Evolutionary conservation across 2,329 filamentous ascomycete genomes (phyloP).

Genomic region (Keithomyces neogunnii): DNA sequence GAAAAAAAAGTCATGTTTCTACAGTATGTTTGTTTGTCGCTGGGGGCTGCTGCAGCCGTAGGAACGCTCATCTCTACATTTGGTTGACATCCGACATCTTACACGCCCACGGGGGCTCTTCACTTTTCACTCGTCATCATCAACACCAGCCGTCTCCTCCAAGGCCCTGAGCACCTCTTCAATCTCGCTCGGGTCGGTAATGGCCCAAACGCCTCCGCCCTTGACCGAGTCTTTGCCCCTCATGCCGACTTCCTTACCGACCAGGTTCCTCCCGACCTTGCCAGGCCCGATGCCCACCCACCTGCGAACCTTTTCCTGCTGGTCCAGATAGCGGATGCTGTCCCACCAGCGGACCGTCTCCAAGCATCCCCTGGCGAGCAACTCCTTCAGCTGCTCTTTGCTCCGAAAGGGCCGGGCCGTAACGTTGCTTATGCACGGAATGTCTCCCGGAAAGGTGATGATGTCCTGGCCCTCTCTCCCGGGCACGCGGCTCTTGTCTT

Average conservation of each 20-base stretch:
- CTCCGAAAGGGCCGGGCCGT: conserved; percentile 69
- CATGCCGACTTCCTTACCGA: conserved; percentile 93
- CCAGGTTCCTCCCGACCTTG: conserved; percentile 86
- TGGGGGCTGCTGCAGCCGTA: too few species aligned
- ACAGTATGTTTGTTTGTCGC: too few species aligned
- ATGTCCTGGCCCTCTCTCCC: conserved; percentile 52
- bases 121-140: conserved; percentile 34
- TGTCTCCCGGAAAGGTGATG: conserved; percentile 63
- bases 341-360: conserved; percentile 95
- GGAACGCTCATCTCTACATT: not conserved
- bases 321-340: conserved; percentile 80
- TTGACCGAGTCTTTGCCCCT: conserved; percentile 68
- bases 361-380: conserved; percentile 74
- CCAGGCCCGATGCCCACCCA: conserved; percentile 93
- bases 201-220: conserved; percentile 87
- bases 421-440: conserved; percentile 83
- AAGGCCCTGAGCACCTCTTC: conserved; percentile 58
- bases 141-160: conserved; percentile 52
- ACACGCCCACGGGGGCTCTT: too few species aligned
- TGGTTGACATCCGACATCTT: not conserved
- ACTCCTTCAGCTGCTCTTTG: conserved; percentile 65
- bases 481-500: conserved; percentile 44
- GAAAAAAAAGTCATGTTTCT: too few species aligned
- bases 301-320: conserved; percentile 68
- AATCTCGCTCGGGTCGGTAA: conserved; percentile 70